Percentiles rank a stretch among this genome's conserved stretches.
phyloP scores from a whole-genome alignment of 306 rosid species.

The Begonia peltatifolia region DNA sequence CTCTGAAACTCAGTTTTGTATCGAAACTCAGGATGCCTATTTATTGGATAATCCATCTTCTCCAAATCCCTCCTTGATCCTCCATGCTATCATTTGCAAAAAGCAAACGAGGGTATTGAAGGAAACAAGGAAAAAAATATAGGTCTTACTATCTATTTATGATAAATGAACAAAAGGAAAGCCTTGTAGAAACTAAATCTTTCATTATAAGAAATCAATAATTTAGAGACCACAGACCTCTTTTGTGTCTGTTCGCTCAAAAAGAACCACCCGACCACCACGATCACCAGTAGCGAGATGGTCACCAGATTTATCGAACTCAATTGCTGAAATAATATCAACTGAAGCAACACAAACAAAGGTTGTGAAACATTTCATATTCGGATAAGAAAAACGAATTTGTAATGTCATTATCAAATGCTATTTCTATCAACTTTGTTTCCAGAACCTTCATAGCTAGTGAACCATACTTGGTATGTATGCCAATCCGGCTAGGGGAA shows the following conservation, averaged over 20 bases:
- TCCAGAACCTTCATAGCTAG: too few species aligned
- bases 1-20: slow-evolving; percentile 69
- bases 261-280: slow-evolving; percentile 97
- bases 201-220: neutral
- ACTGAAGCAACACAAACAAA: slow-evolving; percentile 32
- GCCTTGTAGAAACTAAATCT: neutral
- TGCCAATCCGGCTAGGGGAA: too few species aligned
- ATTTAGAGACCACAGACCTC: slow-evolving; percentile 44
- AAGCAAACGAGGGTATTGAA: neutral
- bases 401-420: too few species aligned
- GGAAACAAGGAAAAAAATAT: neutral
- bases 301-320: slow-evolving; percentile 88
- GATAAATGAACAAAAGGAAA: too few species aligned
- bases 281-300: slow-evolving; percentile 99
- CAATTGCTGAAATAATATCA: slow-evolving; percentile 97
- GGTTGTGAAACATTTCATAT: too few species aligned
- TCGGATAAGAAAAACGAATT: too few species aligned
- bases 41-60: slow-evolving; percentile 37
- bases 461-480: too few species aligned
- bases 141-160: too few species aligned
- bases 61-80: slow-evolving; percentile 51
- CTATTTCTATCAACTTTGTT: too few species aligned
- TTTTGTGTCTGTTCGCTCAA: slow-evolving; percentile 95
- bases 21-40: slow-evolving; percentile 50
- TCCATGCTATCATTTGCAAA: slow-evolving; percentile 33